Conservation (phyloP, 805 yeast genomes). For the Brettanomyces custersianus region DNA sequence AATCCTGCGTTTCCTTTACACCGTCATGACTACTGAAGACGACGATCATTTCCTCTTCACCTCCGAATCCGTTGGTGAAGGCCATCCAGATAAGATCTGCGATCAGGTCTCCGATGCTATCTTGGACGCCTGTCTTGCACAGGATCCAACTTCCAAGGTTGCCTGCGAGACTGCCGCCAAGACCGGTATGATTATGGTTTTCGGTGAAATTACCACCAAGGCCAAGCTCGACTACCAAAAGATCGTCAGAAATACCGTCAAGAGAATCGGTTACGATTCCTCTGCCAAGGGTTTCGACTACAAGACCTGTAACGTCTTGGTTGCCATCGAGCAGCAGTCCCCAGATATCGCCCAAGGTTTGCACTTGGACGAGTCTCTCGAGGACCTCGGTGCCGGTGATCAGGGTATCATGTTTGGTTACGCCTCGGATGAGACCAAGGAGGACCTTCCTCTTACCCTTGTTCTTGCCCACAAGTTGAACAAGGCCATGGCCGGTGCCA, state of each 20-base stretch:
- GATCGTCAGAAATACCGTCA: constrained; percentile 95
- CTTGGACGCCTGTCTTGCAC: constrained; percentile 92
- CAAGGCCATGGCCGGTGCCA: constrained; percentile 93
- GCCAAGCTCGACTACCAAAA: constrained; percentile 95
- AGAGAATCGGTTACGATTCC: constrained; percentile 95
- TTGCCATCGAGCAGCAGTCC: constrained; percentile 98
- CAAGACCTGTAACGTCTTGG: constrained; percentile 98
- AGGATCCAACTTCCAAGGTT: constrained; percentile 95
- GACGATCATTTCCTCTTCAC: constrained; percentile 26
- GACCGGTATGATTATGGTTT: constrained; percentile 99
- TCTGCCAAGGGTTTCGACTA: constrained; percentile 96
- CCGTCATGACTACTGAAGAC: constrained; percentile 9
- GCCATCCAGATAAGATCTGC: constrained; percentile 94
- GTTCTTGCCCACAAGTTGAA: constrained; percentile 92
- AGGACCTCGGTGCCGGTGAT: constrained; percentile 99
- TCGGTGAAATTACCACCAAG: constrained; percentile 98
- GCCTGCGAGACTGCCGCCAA: constrained; percentile 99
- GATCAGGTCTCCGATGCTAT: constrained; percentile 99
- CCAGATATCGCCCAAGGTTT: constrained; percentile 99
- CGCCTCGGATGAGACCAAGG: constrained; percentile 98
- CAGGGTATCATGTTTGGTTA: constrained; percentile 99
- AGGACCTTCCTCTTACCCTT: constrained; percentile 91
- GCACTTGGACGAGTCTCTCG: constrained; percentile 90
- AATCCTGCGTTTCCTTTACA: neutral
- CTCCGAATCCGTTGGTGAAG: constrained; percentile 90